Evolutionary conservation across 1,284 basidiomycete species (phyloP), one percentile per base, ranked within the genome.

Genomic region (Cutaneotrichosporon sp.): DNA sequence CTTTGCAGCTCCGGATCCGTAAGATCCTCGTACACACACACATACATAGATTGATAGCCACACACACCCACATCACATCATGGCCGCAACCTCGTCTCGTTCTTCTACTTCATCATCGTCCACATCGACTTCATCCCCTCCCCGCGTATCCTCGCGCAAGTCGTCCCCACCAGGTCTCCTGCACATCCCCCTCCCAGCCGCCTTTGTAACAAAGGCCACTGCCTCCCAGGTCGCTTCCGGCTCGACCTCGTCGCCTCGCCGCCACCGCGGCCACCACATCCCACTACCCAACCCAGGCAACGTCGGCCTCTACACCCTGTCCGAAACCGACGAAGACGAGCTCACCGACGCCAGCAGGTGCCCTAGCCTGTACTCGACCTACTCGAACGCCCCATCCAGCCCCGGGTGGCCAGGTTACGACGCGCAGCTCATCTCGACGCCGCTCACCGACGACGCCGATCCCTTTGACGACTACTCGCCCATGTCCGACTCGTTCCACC

Each of bases 221-320:
- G 26, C 26, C 5, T 10, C 5, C 7, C 26, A 30, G 26, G 26
- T 30, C 7, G 26, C 26, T 7, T 30, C 26, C 26, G 26, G 7
- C 26, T 30, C 26, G 26, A 30, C 26, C 26, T 30, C 39, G 17
- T 39, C 51, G 4, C 58, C 66, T 4, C 60, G 64, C 14, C 63
- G 67, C 9, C 51, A 44, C 15, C 62, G 60, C 22, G 46, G 54
- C 2, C 55, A 64, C 8, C 66, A 66, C 50, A 66, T 68, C 23
- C 63, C 67, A 10, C 26, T 51, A 57, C 45, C 9, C 63, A 65
- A 47, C 68, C 65, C 5, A 58, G 61, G 13, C 48, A 51, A 8
- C 60, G 51, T 30, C 23, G 69, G 66, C 3, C 57, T 71, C 9
- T 71, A 66, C 59, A 68, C 67, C 20, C 59, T 71, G 13, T 54